Conservation (phyloP, 768 basidiomycete species). For the Ramaria sp. region DNA sequence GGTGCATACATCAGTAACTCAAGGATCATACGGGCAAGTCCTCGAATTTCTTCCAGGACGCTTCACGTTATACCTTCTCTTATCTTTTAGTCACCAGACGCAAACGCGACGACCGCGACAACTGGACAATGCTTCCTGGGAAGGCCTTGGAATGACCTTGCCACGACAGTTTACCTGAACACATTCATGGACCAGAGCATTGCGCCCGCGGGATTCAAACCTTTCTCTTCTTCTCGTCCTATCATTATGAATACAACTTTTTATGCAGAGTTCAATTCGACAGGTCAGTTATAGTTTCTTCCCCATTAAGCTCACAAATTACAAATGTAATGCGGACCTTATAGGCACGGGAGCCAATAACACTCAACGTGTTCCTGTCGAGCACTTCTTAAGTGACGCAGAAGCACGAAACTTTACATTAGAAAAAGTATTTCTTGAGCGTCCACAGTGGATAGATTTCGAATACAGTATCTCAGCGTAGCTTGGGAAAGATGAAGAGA, state of each 20-base stretch:
- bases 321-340: background rate
- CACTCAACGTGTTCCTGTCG: slow-evolving; percentile 30
- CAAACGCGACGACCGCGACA: slow-evolving; percentile 37
- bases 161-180: slow-evolving; percentile 40
- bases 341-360: slow-evolving; percentile 46
- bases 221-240: slow-evolving; percentile 33
- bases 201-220: slow-evolving; percentile 37
- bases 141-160: slow-evolving; percentile 56
- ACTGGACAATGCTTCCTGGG: slow-evolving; percentile 41
- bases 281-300: slow-evolving; percentile 23
- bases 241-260: slow-evolving; percentile 43
- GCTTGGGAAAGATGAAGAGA: background rate
- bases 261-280: slow-evolving; percentile 48
- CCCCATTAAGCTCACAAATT: background rate
- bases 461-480: slow-evolving; percentile 21
- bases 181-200: slow-evolving; percentile 53
- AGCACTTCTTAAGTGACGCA: slow-evolving; percentile 33
- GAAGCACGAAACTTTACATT: slow-evolving; percentile 35
- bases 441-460: slow-evolving; percentile 47
- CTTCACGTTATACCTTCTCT: background rate
- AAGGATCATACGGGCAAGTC: slow-evolving; percentile 41
- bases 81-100: slow-evolving; percentile 42
- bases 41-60: background rate
- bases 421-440: slow-evolving; percentile 39
- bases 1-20: slow-evolving; percentile 49